Percentiles rank a stretch among this genome's conserved stretches.
Evolutionary conservation across 352 stramenopile genomes (phyloP).

Genomic region (Pythium guiyangense): DNA sequence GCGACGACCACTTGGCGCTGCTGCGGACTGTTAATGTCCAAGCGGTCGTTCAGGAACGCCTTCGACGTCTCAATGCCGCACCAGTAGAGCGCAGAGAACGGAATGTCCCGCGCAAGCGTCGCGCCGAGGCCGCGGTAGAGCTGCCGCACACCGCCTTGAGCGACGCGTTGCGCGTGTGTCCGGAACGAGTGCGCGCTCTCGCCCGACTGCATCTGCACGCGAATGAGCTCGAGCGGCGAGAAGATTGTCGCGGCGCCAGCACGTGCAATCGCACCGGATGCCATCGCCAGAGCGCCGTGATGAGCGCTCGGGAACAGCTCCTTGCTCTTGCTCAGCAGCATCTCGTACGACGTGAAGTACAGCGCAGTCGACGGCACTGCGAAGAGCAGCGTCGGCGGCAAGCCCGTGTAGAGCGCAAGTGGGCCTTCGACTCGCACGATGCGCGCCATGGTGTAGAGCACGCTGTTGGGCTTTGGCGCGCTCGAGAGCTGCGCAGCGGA

Average conservation of each 20-base stretch:
- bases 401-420: slow-evolving; percentile 68
- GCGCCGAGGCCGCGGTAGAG: slow-evolving; percentile 77
- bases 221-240: slow-evolving; percentile 83
- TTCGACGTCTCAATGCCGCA: slow-evolving; percentile 86
- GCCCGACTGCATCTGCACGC: slow-evolving; percentile 80
- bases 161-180: slow-evolving; percentile 32
- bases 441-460: slow-evolving; percentile 57
- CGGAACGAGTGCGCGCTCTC: slow-evolving; percentile 48
- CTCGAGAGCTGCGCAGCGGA: slow-evolving; percentile 38
- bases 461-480: slow-evolving; percentile 33
- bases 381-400: slow-evolving; percentile 89
- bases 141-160: slow-evolving; percentile 32
- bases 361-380: slow-evolving; percentile 91
- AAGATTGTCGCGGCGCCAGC: slow-evolving; percentile 61
- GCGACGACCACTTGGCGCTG: slow-evolving; percentile 44
- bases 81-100: slow-evolving; percentile 95
- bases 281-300: slow-evolving; percentile 39
- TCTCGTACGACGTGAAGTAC: slow-evolving; percentile 94
- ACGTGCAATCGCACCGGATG: slow-evolving; percentile 47
- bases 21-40: slow-evolving; percentile 24
- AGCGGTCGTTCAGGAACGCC: slow-evolving; percentile 23
- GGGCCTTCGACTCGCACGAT: slow-evolving; percentile 62
- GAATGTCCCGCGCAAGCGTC: slow-evolving; percentile 92
- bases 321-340: slow-evolving; percentile 39
- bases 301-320: slow-evolving; percentile 31